Evolutionary conservation across 148 eudicot genomes (phyloP).

Genomic region (Rhododendron molle): DNA sequence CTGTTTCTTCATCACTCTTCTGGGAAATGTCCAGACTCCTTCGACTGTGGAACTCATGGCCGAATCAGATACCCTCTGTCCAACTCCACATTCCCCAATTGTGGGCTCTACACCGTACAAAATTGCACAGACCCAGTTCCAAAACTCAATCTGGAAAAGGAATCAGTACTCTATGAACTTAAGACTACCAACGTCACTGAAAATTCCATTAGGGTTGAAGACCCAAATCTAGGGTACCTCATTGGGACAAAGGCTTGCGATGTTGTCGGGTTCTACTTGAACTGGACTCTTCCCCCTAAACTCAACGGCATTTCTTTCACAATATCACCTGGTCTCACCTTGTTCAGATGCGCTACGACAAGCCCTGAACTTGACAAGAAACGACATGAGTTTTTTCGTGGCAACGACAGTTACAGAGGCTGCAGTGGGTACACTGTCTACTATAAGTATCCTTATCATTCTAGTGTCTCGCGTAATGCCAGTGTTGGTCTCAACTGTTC

Average conservation of each 20-base stretch:
- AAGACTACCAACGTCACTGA: neutral
- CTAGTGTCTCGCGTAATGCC: neutral
- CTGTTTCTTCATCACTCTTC: neutral
- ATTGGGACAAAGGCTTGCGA: no score
- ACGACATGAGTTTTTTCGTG: no score
- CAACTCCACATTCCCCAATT: slow-evolving; percentile 6
- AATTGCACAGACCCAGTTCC: slow-evolving; percentile 18
- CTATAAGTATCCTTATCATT: neutral
- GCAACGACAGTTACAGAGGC: neutral
- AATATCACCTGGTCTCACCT: no score
- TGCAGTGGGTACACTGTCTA: neutral
- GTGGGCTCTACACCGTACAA: slow-evolving; percentile 26
- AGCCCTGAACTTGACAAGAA: no score
- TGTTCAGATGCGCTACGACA: no score
- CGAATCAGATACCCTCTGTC: neutral
- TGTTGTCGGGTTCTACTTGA: no score
- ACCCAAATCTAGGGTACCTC: no score
- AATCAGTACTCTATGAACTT: no score
- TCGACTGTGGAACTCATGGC: slow-evolving; percentile 19
- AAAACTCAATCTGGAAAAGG: slow-evolving; percentile 7
- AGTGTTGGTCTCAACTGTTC: no score
- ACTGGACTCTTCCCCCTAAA: no score
- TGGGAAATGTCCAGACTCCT: neutral
- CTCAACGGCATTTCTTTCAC: no score
- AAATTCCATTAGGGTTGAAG: no score